Conservation (phyloP, 345 rosid species). For the Ceriops decandra region DNA sequence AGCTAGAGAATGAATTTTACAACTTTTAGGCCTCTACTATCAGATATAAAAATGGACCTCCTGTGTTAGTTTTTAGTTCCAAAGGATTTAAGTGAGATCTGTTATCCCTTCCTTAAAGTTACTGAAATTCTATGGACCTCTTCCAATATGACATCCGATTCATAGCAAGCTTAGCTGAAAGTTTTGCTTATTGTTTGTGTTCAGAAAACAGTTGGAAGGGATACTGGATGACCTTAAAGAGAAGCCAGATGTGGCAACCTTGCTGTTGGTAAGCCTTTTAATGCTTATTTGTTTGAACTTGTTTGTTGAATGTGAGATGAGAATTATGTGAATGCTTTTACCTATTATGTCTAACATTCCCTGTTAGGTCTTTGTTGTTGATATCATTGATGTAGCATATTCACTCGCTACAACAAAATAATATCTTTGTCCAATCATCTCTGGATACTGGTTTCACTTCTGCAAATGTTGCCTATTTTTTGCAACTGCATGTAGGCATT, state of each 20-base stretch:
- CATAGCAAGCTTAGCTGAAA: no score
- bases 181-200: conserved; percentile 7
- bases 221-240: conserved; percentile 81
- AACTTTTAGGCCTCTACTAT: no score
- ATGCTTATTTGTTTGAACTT: no score
- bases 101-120: no score
- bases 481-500: conserved; percentile 56
- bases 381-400: neutral
- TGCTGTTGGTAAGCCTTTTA: conserved; percentile 62
- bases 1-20: no score
- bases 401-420: neutral
- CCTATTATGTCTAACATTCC: neutral
- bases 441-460: neutral
- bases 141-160: no score
- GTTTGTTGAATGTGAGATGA: neutral
- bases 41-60: no score
- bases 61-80: no score
- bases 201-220: conserved; percentile 85
- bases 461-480: conserved; percentile 10
- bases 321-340: neutral
- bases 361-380: neutral
- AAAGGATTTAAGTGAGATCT: no score
- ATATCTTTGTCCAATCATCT: conserved; percentile 5
- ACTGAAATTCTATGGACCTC: no score
- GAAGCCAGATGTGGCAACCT: conserved; percentile 86